A percentile compares a stretch with the other conserved stretches of the same genome.
These are phyloP conservation scores for Rhizophora mangle DNA, from an alignment of 345 rosid species.

Conservation along the genomic window DNA sequence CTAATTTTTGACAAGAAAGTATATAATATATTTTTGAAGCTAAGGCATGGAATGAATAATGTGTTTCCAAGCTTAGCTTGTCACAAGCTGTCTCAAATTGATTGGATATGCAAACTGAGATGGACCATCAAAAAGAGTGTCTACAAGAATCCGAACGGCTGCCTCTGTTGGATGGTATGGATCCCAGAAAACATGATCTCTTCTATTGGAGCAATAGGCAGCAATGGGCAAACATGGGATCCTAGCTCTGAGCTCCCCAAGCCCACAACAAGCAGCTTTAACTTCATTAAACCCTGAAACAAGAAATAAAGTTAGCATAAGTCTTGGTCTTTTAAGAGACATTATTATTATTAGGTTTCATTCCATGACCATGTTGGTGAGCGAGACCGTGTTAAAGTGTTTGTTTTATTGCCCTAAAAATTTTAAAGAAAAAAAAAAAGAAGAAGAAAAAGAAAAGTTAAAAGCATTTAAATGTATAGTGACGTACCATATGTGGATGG, in stretches of 20 bases:
- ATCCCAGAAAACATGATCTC: conserved; percentile 75
- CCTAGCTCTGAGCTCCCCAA: conserved; percentile 50
- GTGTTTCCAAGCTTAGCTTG: conserved; percentile 15
- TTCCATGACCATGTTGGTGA: no score
- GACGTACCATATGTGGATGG: conserved; percentile 49
- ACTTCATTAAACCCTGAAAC: conserved; percentile 55
- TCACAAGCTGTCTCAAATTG: conserved; percentile 43
- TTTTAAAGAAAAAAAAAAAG: no score
- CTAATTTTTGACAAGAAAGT: no score
- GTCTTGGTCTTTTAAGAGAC: no score
- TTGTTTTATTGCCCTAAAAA: no score
- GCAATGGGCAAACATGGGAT: conserved; percentile 54
- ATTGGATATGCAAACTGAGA: conserved; percentile 42
- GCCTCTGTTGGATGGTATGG: conserved; percentile 67
- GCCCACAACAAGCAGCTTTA: conserved; percentile 77
- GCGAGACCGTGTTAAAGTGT: no score
- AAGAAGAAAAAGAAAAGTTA: no score
- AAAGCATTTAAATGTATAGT: no score
- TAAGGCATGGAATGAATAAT: neutral
- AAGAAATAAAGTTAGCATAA: neutral
- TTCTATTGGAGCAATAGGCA: conserved; percentile 53
- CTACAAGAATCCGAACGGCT: conserved; percentile 38
- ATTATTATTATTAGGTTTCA: no score
- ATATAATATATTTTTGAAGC: no score
- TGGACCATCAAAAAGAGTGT: conserved; percentile 44